Evolutionary conservation across 441 rosid species (phyloP).

Genomic region (Gossypium lobatum): DNA sequence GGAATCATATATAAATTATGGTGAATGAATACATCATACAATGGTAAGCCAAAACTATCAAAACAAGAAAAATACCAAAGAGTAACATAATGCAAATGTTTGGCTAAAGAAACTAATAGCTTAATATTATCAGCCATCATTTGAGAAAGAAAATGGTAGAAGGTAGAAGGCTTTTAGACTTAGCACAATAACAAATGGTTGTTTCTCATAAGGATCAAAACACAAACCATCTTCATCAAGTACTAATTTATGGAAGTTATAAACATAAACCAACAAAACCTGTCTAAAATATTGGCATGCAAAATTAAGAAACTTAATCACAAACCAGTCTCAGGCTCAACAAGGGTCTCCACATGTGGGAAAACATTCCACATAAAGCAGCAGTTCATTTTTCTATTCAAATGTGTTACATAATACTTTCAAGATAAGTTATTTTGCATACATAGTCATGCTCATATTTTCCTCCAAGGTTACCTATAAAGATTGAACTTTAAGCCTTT

Average conservation of each 20-base stretch:
- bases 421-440: neutral
- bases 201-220: neutral
- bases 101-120: neutral
- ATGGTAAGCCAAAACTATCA: neutral
- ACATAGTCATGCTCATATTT: neutral
- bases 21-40: neutral
- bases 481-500: neutral
- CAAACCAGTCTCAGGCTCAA: neutral
- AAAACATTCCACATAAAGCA: neutral
- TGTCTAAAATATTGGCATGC: neutral
- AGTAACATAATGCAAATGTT: neutral
- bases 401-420: neutral
- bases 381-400: neutral
- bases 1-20: slow-evolving; percentile 20
- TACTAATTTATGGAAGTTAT: neutral
- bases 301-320: neutral
- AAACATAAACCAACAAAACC: neutral
- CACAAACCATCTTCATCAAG: neutral
- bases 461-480: neutral
- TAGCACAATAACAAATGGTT: neutral
- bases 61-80: neutral
- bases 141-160: neutral
- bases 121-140: neutral
- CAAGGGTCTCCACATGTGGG: neutral
- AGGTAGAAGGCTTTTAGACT: neutral